Base-by-base conservation (phyloP, 176 grass and related monocot species). In the Cymbopogon citratus region DNA sequence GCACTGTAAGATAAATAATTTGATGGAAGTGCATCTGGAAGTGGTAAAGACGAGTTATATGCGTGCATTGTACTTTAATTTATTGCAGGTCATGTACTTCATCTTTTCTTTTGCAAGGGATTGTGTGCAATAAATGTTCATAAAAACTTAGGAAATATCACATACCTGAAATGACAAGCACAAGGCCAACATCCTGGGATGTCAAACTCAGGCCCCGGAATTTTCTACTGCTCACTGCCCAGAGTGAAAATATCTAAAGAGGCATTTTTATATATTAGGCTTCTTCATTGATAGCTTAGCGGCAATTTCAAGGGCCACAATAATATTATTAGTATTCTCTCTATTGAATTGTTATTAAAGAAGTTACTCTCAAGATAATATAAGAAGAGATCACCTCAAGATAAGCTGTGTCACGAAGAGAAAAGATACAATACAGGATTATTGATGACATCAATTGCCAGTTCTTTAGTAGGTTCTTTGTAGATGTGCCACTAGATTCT, bases 231-330 rank as follows among this genome's bases (percentile, higher is more conserved):
- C 91, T 90, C 69, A 93, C 88, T 52, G 91, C 82, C 91, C 91
- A 93, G 14, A 93, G 85, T 7, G 91, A 93, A 76, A 93, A 93
- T 88, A 77, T 90, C 91, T 93, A 71, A 73, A 86, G 44, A 80
- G 54, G 5, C 59, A 87, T 52, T 75, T 76, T 16, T 1, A 87
- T 7, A 61, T 10, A 66, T 73, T 45, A 83, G 45, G 67, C 71
- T 63, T 19, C 29, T 0, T 14, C 59, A 72, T 72, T 43, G 3
- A 5, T 12, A 26, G 12, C 66, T 67, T 23, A 40, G 4, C 1
- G 29, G 28, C 19, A 7, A 54, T 8, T 57, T 60, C 63, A 24
- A 39, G 31, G 73, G 7, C 23, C 21, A 61, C 5, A 8, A 38
- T 76, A 33, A 69, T 69, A 69, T 39, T 39, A 69, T n/a, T 9